These are phyloP conservation scores for Diaporthe aspalathi DNA, from an alignment of 2,329 filamentous ascomycete species.

Conservation along the genomic window DNA sequence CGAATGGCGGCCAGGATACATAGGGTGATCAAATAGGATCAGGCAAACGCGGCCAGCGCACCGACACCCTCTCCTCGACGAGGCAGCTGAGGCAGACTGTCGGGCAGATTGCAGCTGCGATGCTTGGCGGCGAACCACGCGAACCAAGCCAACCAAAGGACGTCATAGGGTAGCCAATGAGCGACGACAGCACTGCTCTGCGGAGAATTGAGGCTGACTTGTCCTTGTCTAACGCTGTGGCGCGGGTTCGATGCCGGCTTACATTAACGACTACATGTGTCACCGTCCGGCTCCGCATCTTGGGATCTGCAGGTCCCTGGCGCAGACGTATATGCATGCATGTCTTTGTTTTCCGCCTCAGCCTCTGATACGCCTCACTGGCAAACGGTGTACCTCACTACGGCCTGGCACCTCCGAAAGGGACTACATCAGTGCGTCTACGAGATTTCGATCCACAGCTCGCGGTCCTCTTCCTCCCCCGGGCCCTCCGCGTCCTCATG, in stretches of 20 bases:
- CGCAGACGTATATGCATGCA: constrained; percentile 26
- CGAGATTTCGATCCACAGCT: not conserved
- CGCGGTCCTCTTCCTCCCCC: not conserved
- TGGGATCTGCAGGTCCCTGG: constrained; percentile 22
- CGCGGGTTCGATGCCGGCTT: not conserved
- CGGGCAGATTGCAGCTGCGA: constrained; percentile 21
- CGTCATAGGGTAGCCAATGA: not conserved
- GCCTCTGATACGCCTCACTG: constrained; percentile 18
- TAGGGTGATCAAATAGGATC: not conserved
- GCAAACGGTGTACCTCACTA: constrained; percentile 12
- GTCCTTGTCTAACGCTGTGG: not conserved
- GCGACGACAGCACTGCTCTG: not conserved
- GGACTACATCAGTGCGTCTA: constrained; percentile 9
- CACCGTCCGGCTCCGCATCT: constrained; percentile 10
- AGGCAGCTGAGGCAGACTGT: constrained; percentile 30
- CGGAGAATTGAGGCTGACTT: constrained; percentile 27
- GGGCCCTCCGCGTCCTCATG: constrained; percentile 9
- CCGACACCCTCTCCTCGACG: constrained; percentile 14
- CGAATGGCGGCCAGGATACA: not conserved
- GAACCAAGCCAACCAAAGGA: not conserved
- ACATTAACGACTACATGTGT: constrained; percentile 12
- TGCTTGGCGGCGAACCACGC: constrained; percentile 28
- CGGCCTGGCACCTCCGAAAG: not conserved
- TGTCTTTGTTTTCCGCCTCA: constrained; percentile 16
- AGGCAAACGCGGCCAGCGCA: constrained; percentile 30